Base-by-base conservation (phyloP, 306 rosid species). In the Phaseolus lunatus region DNA sequence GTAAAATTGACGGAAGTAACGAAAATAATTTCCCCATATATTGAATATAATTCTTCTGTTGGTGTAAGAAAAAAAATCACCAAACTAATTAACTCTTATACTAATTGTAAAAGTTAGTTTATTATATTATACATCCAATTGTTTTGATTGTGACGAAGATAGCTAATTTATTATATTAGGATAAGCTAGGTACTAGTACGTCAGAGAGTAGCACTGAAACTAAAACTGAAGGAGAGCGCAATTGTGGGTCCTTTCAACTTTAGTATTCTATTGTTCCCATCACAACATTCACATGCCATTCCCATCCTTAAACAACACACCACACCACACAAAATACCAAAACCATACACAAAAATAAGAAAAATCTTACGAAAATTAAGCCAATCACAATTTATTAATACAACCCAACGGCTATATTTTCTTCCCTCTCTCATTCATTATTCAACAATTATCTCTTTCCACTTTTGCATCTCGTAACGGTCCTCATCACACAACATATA, bases 331-430 rank as follows among this genome's bases (percentile, higher is more conserved):
- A 29, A 8, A 67, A 45, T 3, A 15, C 48, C 49, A 50, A 47
- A 33, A 22, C 31, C 72, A 35, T 26, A 8, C 4, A 23, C n/a
- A 24, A 2, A 24, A 56, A 3, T 3, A 3, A 9, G 5, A 47
- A 77, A 20, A 48, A 20, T 22, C 33, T 52, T 43, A 49, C 44
- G 4, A 50, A 50, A 31, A 22, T 18, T 19, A 63, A 57, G 44
- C 27, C 44, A 31, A 26, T 16, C 11, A 27, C 24, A 11, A 33
- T 9, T 10, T n/a, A 31, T 35, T 63, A 54, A 22, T 44, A 4
- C 23, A 18, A 19, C 75, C 64, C 66, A 84, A 84, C 88, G 88
- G 88, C 88, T 84, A 84, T 59, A 72, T 84, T 79, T 74, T 9
- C 24, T 48, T 70, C 26, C 24, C 67, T 49, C 48, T 44, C 44